These are phyloP conservation scores for Amanita molliuscula DNA, from an alignment of 768 basidiomycete genomes.

Conservation along the genomic window DNA sequence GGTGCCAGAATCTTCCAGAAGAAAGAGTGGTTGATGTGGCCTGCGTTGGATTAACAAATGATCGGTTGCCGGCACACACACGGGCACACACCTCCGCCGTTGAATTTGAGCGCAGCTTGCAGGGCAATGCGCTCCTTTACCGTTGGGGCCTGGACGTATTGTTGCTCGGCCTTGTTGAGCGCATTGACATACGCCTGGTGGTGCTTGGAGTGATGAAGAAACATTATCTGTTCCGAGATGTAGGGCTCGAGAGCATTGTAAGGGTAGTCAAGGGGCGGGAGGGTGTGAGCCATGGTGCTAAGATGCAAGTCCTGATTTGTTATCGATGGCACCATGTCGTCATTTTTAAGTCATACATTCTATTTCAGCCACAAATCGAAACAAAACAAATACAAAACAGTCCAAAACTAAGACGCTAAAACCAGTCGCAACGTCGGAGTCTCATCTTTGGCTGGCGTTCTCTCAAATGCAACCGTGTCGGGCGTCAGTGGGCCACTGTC, in stretches of 20 bases:
- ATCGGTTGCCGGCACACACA: not conserved
- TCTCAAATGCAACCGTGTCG: conserved; percentile 11
- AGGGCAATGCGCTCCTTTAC: conserved; percentile 80
- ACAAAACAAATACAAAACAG: conserved; percentile 1
- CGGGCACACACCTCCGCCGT: conserved; percentile 72
- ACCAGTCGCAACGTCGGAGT: conserved; percentile 2
- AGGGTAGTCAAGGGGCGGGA: conserved; percentile 66
- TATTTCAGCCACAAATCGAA: conserved; percentile 2
- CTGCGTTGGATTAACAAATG: conserved; percentile 22
- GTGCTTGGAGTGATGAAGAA: conserved; percentile 89
- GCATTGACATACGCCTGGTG: conserved; percentile 93
- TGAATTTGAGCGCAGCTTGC: conserved; percentile 90
- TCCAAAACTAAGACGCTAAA: not conserved
- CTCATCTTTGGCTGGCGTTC: not conserved
- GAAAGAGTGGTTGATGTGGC: conserved; percentile 90
- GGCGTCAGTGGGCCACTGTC: conserved; percentile 13
- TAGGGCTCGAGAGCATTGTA: conserved; percentile 93
- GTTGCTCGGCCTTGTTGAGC: conserved; percentile 81
- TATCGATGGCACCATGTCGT: conserved; percentile 4
- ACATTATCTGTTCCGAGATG: conserved; percentile 89
- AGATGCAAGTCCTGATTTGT: conserved; percentile 4
- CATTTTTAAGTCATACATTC: conserved; percentile 1
- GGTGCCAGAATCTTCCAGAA: conserved; percentile 96
- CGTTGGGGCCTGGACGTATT: conserved; percentile 53
- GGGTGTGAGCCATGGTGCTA: conserved; percentile 34